Conservation (phyloP, 805 yeast species). For the Cyberlindnera saturnus region DNA sequence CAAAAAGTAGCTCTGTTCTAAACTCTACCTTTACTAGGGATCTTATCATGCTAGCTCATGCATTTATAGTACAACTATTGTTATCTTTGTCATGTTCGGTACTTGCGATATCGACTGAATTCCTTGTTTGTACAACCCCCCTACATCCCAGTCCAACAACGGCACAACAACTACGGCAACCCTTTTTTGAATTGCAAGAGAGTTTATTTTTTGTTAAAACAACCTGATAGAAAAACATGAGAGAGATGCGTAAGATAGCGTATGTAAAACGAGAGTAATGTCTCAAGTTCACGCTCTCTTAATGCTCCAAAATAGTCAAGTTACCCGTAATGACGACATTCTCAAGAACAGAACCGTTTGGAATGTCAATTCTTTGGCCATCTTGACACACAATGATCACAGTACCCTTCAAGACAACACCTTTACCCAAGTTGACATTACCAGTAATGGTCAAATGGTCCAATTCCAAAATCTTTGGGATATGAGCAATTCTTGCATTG, state of each 20-base stretch:
- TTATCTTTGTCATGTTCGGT: too few relatives aligned
- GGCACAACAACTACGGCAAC: too few relatives aligned
- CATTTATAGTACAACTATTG: too few relatives aligned
- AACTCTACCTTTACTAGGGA: too few relatives aligned
- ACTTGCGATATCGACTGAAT: too few relatives aligned
- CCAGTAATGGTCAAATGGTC: constrained; percentile 98
- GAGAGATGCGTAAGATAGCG: not conserved
- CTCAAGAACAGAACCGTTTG: constrained; percentile 91
- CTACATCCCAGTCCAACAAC: too few relatives aligned
- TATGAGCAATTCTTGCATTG: constrained; percentile 84
- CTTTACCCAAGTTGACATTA: constrained; percentile 86
- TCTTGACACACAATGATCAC: constrained; percentile 97
- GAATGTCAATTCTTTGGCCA: constrained; percentile 94
- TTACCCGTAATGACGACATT: constrained; percentile 97
- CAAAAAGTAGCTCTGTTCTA: too few relatives aligned
- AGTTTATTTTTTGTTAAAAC: too few relatives aligned
- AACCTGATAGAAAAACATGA: not conserved
- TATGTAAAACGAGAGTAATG: too few relatives aligned
- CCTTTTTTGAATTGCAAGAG: too few relatives aligned
- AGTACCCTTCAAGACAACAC: constrained; percentile 90
- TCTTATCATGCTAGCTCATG: too few relatives aligned
- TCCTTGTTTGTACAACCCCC: too few relatives aligned
- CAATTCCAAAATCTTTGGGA: constrained; percentile 93
- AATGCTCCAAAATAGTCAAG: constrained; percentile 90
- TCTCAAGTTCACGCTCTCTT: not conserved